These are phyloP conservation scores for Avena eriantha DNA, from an alignment of 176 grass and related monocot genomes.

Conservation along the genomic window DNA sequence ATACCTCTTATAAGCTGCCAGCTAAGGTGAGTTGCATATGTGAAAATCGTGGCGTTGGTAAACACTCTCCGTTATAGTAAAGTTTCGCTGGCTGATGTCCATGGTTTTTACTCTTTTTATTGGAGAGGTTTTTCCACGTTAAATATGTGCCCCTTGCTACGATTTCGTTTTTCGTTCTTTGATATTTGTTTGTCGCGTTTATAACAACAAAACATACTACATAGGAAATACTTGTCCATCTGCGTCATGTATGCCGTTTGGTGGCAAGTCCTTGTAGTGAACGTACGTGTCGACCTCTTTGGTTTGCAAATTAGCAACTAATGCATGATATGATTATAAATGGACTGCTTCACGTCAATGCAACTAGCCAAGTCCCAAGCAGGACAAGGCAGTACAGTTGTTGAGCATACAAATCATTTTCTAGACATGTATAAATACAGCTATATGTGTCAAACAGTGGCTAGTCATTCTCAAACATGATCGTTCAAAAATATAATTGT, in stretches of 20 bases:
- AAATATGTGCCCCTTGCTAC: too few species aligned
- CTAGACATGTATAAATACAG: neutral
- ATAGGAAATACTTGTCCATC: neutral
- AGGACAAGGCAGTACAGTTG: slow-evolving; percentile 37
- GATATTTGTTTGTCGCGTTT: too few species aligned
- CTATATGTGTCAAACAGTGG: neutral
- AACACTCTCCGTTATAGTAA: too few species aligned
- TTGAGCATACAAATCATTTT: neutral
- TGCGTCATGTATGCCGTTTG: slow-evolving; percentile 23
- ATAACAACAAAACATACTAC: neutral
- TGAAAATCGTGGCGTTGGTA: too few species aligned
- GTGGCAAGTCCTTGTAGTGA: slow-evolving; percentile 47
- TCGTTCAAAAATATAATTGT: neutral
- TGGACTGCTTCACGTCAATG: slow-evolving; percentile 44
- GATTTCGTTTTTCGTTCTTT: too few species aligned
- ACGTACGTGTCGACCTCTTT: slow-evolving; percentile 39
- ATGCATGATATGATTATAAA: slow-evolving; percentile 24
- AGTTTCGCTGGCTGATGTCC: too few species aligned
- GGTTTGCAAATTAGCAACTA: slow-evolving; percentile 28
- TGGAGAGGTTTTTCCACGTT: too few species aligned
- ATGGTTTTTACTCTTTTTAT: too few species aligned
- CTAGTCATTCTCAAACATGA: neutral
- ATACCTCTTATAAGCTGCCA: too few species aligned
- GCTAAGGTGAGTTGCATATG: too few species aligned
- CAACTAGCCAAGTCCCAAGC: slow-evolving; percentile 26